Evolutionary conservation across 108 stramenopile genomes (phyloP).

Genomic region (Nitzschia palea): DNA sequence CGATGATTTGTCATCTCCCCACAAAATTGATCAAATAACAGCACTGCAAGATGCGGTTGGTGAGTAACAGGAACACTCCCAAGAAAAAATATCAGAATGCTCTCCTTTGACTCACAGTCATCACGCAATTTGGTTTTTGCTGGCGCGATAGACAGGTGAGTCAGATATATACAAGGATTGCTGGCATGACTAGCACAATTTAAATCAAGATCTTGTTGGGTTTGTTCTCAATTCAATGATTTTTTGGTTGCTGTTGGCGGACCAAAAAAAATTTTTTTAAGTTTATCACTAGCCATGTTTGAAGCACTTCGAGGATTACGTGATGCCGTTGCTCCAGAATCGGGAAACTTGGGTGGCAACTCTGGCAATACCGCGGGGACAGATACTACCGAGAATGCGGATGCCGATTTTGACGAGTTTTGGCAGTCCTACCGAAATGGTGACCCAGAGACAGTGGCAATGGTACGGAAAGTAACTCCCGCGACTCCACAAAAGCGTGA

Average conservation of each 20-base stretch:
- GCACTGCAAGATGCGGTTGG: constrained; percentile 81
- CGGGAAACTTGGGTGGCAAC: constrained; percentile 50
- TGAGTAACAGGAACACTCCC: constrained; percentile 18
- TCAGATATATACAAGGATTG: too few species aligned
- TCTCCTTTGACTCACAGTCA: not conserved
- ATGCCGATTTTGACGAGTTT: constrained; percentile 61
- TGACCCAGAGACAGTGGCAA: constrained; percentile 40
- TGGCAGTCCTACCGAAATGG: constrained; percentile 45
- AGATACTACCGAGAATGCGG: constrained; percentile 23
- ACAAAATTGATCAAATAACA: constrained; percentile 78
- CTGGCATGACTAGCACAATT: too few species aligned
- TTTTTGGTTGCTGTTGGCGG: too few species aligned
- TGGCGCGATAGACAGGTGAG: not conserved
- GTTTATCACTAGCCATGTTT: constrained; percentile 82
- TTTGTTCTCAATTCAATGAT: too few species aligned
- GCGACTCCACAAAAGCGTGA: constrained; percentile 46
- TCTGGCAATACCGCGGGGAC: constrained; percentile 11
- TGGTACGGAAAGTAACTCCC: constrained; percentile 23
- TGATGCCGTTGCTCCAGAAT: constrained; percentile 82
- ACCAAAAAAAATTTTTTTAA: not conserved
- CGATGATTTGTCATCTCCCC: too few species aligned
- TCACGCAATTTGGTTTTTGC: not conserved
- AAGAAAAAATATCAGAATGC: not conserved
- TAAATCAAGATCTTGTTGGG: too few species aligned
- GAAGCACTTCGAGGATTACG: constrained; percentile 85